These are phyloP conservation scores for Decorospora gaudefroyi DNA, from an alignment of 2,329 filamentous ascomycete genomes.

Conservation along the genomic window DNA sequence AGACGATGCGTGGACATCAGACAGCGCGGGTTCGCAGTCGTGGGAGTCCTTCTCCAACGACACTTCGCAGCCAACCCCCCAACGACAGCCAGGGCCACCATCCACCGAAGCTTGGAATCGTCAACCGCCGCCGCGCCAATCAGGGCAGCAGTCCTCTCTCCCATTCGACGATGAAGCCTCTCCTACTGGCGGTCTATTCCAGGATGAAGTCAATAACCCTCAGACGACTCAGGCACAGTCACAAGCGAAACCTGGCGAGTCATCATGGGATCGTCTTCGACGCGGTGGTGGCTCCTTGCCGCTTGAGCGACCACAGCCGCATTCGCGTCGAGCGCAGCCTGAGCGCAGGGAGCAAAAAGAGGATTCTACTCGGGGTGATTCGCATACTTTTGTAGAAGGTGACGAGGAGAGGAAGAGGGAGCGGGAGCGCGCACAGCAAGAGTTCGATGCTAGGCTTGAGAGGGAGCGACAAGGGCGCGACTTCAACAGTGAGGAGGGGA, in stretches of 20 bases:
- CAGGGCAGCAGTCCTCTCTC: conserved; percentile 14
- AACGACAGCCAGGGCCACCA: conserved; percentile 15
- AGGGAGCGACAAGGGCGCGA: conserved; percentile 55
- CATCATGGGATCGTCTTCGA: conserved; percentile 53
- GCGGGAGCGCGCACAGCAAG: conserved; percentile 53
- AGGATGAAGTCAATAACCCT: conserved; percentile 33
- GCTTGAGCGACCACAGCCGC: conserved; percentile 17
- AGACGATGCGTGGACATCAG: conserved; percentile 41
- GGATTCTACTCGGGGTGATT: conserved; percentile 48
- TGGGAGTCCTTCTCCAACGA: conserved; percentile 25
- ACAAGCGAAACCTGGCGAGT: conserved; percentile 38
- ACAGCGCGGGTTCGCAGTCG: conserved; percentile 9
- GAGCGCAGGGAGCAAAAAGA: conserved; percentile 34
- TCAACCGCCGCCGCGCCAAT: conserved; percentile 11
- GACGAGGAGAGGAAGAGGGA: conserved; percentile 53
- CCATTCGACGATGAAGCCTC: conserved; percentile 43
- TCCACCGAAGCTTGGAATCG: conserved; percentile 11
- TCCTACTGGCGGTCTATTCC: conserved; percentile 45
- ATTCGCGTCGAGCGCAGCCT: conserved; percentile 22
- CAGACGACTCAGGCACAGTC: conserved; percentile 16
- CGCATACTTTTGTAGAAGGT: conserved; percentile 51
- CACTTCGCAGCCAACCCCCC: conserved; percentile 11
- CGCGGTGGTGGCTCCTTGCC: conserved; percentile 35
- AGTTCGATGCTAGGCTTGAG: conserved; percentile 57
- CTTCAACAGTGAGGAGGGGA: conserved; percentile 41